Base-by-base conservation (phyloP, 495 filamentous ascomycete genomes). In the Hypoxylon subgilvum region DNA sequence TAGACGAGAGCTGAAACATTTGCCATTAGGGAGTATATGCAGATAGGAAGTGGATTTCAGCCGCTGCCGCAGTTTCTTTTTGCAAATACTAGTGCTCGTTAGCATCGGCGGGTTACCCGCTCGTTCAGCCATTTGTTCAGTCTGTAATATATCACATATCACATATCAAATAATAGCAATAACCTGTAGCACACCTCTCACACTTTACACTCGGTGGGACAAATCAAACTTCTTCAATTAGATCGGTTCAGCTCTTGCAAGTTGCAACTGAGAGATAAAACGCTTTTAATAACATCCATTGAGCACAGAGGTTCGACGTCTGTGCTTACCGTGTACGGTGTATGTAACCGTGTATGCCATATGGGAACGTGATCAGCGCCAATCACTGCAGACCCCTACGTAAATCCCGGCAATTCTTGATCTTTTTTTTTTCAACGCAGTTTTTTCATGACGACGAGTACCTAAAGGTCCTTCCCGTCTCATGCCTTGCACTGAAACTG, bases 341-440 rank as follows among this genome's bases (percentile, higher is more conserved):
- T n/a, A 31, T 14, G 14, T 43, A 25, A n/a, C n/a, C 28, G 28
- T 17, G 36, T 50, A n/a, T n/a, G n/a, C n/a, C n/a, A 32, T 13
- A 35, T 36, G 35, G 36, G 39, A 58, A 35, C 32, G 39, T 42
- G 54, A 45, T 54, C 32, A 44, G 22, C 44, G 48, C 43, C 34
- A 54, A 64, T 58, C 61, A 54, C 30, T 40, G 19, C 32, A 3
- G 19, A 48, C 32, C 61, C 61, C 28, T 4, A 44, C 14, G 49
- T 22, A 16, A 21, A 64, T 59, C 60, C 23, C 54, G 61, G 38
- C 22, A 58, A 58, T 45, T 50, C 61, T 58, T 64, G 25, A 58
- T 49, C 10, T 51, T 52, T 28, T 18, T 7, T 49, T 14, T 51
- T 52, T 28, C 23, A 12, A 32, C 3, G 7, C 2, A 17, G 39